phyloP scores from a whole-genome alignment of 495 filamentous ascomycete species.

The Aspergillus panamensis region DNA sequence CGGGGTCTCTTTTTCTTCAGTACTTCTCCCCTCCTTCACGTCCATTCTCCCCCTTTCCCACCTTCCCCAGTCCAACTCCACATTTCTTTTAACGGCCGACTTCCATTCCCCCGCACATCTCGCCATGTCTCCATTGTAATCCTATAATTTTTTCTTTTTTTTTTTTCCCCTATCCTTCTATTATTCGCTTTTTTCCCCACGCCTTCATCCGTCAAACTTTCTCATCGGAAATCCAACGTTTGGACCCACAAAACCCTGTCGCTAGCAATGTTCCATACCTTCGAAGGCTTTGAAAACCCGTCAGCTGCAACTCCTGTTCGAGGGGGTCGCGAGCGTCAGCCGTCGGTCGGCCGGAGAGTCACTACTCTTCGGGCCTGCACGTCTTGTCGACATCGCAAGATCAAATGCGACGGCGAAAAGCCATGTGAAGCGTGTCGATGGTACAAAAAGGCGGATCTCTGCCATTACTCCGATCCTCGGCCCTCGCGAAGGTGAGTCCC shows the following conservation, averaged over 20 bases:
- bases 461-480: conserved; percentile 42
- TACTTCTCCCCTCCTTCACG: conserved; percentile 2
- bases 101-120: neutral
- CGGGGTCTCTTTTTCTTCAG: conserved; percentile 6
- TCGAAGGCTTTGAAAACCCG: conserved; percentile 41
- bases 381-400: conserved; percentile 47
- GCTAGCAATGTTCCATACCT: conserved; percentile 42
- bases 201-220: neutral
- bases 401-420: conserved; percentile 47
- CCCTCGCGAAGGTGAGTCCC: conserved; percentile 36
- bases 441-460: conserved; percentile 46
- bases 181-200: neutral
- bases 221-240: neutral
- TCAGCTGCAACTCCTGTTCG: conserved; percentile 24
- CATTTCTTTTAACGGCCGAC: conserved; percentile 1
- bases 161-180: neutral
- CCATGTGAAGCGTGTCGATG: conserved; percentile 47
- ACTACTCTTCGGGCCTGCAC: conserved; percentile 45
- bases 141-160: neutral
- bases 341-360: conserved; percentile 37
- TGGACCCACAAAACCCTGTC: neutral
- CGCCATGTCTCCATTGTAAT: neutral
- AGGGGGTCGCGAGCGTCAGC: conserved; percentile 33
- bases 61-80: neutral
- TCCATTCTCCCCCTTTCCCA: neutral